Conservation (phyloP, 345 rosid species). For the Psidium guajava region DNA sequence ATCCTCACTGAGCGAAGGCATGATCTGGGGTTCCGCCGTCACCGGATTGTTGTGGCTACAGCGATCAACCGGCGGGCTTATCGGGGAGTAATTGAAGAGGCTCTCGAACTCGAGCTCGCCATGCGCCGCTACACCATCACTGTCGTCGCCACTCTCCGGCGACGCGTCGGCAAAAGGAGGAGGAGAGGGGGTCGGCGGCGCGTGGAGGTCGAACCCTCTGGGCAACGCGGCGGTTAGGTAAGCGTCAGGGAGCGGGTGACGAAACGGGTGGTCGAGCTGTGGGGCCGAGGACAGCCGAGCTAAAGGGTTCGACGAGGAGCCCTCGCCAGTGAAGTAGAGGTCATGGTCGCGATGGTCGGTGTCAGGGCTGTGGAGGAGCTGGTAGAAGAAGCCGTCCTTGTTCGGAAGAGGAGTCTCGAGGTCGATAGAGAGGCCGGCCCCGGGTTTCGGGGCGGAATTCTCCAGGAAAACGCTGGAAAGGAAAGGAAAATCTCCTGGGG, state of each 20-base stretch:
- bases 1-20: not conserved
- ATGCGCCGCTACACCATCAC: not conserved
- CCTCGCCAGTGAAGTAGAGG: not conserved
- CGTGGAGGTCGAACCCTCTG: not conserved
- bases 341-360: not conserved
- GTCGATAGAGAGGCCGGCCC: not conserved
- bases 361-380: not conserved
- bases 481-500: slow-evolving; percentile 25
- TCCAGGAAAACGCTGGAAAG: slow-evolving; percentile 16
- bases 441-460: not conserved
- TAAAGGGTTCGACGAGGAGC: slow-evolving; percentile 5
- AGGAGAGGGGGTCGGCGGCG: not conserved
- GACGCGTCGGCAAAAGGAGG: not conserved
- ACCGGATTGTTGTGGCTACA: not conserved
- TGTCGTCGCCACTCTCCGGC: not conserved
- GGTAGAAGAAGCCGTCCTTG: not conserved
- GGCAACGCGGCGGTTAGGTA: not conserved
- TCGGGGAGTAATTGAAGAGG: not conserved
- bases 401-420: not conserved
- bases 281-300: slow-evolving; percentile 1
- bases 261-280: not conserved
- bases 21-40: not conserved
- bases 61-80: not conserved
- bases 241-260: not conserved
- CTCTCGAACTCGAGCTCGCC: not conserved